These are phyloP conservation scores for Microdochium bolleyi DNA, from an alignment of 2,329 filamentous ascomycete genomes.

Conservation along the genomic window DNA sequence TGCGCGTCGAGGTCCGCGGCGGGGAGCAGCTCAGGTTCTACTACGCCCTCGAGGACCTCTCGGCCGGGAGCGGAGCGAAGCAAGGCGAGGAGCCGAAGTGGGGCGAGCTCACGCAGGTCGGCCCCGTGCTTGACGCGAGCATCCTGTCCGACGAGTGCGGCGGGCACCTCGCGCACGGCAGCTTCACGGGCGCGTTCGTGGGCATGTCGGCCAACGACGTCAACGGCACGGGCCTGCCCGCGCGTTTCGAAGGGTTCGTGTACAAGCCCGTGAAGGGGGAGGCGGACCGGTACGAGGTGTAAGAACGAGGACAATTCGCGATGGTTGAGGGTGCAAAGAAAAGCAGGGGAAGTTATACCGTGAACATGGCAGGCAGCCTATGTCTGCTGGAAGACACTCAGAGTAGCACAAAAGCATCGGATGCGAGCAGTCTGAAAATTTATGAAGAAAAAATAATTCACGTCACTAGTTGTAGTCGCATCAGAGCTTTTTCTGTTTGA, in stretches of 20 bases:
- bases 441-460: too few relatives aligned
- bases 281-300: slow-evolving; percentile 41
- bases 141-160: slow-evolving; percentile 57
- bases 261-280: slow-evolving; percentile 39
- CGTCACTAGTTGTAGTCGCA: too few relatives aligned
- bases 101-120: slow-evolving; percentile 36
- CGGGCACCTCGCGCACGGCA: slow-evolving; percentile 51
- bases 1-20: slow-evolving; percentile 44
- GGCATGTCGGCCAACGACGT: slow-evolving; percentile 48
- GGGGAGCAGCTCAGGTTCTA: slow-evolving; percentile 41
- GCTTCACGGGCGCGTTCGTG: slow-evolving; percentile 56
- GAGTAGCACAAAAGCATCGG: too few relatives aligned
- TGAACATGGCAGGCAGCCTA: too few relatives aligned
- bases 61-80: not conserved
- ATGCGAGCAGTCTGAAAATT: too few relatives aligned
- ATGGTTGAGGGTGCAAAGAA: too few relatives aligned
- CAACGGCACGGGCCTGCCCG: slow-evolving; percentile 38
- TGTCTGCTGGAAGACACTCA: too few relatives aligned
- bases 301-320: not conserved
- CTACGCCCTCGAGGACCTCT: slow-evolving; percentile 35
- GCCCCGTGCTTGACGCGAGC: slow-evolving; percentile 48
- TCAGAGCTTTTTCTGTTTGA: too few relatives aligned
- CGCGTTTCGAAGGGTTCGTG: slow-evolving; percentile 42
- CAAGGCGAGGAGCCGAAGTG: slow-evolving; percentile 10
- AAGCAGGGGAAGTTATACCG: too few relatives aligned